Evolutionary conservation across 495 filamentous ascomycete species (phyloP).

Genomic region (Hypoxylon subgilvum): DNA sequence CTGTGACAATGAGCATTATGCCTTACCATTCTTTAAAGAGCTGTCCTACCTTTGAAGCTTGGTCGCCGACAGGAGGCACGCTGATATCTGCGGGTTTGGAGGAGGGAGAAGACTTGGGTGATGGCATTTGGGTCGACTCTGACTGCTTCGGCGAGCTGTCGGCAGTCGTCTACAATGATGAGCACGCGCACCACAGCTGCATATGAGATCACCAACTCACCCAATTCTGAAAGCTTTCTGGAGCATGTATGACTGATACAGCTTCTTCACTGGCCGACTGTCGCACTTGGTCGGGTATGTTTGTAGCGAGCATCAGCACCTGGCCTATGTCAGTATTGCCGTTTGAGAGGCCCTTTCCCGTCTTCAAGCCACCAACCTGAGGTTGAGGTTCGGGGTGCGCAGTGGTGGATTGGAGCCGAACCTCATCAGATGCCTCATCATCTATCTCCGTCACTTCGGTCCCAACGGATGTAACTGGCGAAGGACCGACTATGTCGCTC

Average conservation of each 20-base stretch:
- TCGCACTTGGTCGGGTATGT: slow-evolving; percentile 59
- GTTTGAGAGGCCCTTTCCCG: slow-evolving; percentile 38
- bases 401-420: slow-evolving; percentile 35
- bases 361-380: slow-evolving; percentile 44
- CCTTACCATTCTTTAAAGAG: too few relatives aligned
- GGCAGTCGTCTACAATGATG: slow-evolving; percentile 43
- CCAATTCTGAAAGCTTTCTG: slow-evolving; percentile 77
- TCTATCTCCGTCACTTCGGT: slow-evolving; percentile 76
- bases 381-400: slow-evolving; percentile 35
- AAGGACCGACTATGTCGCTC: slow-evolving; percentile 70
- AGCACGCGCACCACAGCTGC: background rate
- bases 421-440: slow-evolving; percentile 64
- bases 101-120: slow-evolving; percentile 28
- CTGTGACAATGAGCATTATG: slow-evolving; percentile 29
- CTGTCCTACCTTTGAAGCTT: slow-evolving; percentile 47
- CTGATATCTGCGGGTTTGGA: slow-evolving; percentile 31
- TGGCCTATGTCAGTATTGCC: slow-evolving; percentile 39
- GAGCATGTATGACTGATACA: slow-evolving; percentile 86
- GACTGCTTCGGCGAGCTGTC: slow-evolving; percentile 41
- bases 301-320: slow-evolving; percentile 67
- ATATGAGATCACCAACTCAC: slow-evolving; percentile 53
- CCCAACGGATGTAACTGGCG: slow-evolving; percentile 77
- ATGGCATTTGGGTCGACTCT: slow-evolving; percentile 40
- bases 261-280: slow-evolving; percentile 71
- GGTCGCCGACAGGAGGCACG: slow-evolving; percentile 38